Percentiles rank a stretch among this genome's conserved stretches.
Evolutionary conservation across 1,284 basidiomycete genomes (phyloP).

Genomic region (Boletellus deceptivus): DNA sequence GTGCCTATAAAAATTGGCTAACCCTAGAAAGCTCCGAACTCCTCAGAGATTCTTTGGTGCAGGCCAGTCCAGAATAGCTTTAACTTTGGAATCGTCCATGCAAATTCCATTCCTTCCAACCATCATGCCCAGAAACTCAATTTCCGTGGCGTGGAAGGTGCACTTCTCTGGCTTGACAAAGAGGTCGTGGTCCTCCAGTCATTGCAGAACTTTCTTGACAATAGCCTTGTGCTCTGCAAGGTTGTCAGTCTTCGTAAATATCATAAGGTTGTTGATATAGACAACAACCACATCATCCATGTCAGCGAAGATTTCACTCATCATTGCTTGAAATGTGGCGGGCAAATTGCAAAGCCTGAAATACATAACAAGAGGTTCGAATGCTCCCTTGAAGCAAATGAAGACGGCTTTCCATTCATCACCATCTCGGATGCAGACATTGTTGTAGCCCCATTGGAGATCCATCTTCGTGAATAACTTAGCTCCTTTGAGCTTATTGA

Average conservation of each 20-base stretch:
- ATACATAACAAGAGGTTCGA: neutral
- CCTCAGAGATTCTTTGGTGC: neutral
- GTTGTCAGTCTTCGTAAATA: neutral
- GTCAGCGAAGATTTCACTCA: neutral
- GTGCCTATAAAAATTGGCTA: neutral
- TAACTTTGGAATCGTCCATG: too few relatives aligned
- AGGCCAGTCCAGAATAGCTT: neutral
- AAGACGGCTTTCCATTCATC: neutral
- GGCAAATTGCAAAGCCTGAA: neutral
- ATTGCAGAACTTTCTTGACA: neutral
- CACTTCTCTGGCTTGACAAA: neutral
- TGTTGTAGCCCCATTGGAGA: too few relatives aligned
- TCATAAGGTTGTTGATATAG: neutral
- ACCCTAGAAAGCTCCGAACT: neutral
- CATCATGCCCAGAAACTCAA: neutral
- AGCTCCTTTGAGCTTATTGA: neutral
- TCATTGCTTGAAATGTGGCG: too few relatives aligned
- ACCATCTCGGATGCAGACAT: neutral
- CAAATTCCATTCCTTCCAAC: too few relatives aligned
- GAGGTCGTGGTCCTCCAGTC: neutral
- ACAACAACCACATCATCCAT: neutral
- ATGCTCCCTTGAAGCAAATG: neutral
- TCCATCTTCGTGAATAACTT: too few relatives aligned
- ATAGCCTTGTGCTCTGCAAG: neutral
- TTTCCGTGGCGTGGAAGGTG: neutral